Evolutionary conservation across 2,329 filamentous ascomycete species (phyloP), one percentile per base, ranked within the genome.

Genomic region (Pestalotiopsis sp.): DNA sequence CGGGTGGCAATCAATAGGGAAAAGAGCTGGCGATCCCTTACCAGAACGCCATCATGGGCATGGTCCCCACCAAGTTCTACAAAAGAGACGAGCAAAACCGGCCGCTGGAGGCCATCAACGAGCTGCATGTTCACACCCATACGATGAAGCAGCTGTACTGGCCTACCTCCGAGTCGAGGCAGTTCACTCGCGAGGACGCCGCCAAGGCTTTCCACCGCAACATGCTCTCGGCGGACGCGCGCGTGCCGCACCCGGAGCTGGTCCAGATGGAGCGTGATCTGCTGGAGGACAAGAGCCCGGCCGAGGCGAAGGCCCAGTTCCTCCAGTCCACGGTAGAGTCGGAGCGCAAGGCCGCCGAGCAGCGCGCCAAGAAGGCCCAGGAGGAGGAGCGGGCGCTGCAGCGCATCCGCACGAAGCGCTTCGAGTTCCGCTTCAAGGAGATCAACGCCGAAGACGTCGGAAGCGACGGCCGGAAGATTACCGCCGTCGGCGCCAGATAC

Each of bases 11-110:
- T 40, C 57, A 66, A 73, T 69, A 97, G 95, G 89, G 89, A 67
- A 94, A 95, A 83, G 86, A 84, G 69, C 81, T 97, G 48, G 94
- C 94, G 2, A 85, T 82, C 30, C 91, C 93, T 13, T 98, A 98
- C 78, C 86, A 91, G 26, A 86, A 87, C 67, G 92, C 94, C 11
- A 85, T 98, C 26, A 84, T 93, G 73, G 81, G 83, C 40, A 97
- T 98, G 94, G 83, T 98, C 4, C 94, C 94, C 2, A 86, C 85
- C 66, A 92, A 89, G n/a, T 81, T 81, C 77, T 90, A 75, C 79
- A 85, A 69, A 83, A 84, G 66, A 75, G 83, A 72, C 75, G 84
- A 73, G 81, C 88, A 81, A 79, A 77, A 78, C 4, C 30, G 59
- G 20, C 79, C 82, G 0, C 86, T 88, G 73, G 88, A 91, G 78